Evolutionary conservation across 2,329 filamentous ascomycete genomes (phyloP).

Genomic region (Colletotrichum chlorophyti): DNA sequence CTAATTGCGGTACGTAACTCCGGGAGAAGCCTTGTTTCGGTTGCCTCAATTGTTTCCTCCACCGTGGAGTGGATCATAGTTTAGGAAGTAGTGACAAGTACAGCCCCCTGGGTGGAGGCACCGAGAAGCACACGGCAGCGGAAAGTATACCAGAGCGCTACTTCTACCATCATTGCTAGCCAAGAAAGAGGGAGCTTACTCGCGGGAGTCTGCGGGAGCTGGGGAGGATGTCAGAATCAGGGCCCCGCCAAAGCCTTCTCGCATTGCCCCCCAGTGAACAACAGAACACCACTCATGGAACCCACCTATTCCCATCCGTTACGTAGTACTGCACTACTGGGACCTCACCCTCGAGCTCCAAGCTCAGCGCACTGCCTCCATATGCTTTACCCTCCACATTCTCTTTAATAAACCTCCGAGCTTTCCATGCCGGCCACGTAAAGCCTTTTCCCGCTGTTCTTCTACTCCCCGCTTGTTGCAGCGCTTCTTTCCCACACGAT

Average conservation of each 20-base stretch:
- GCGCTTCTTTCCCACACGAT: not conserved
- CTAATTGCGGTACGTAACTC: not conserved
- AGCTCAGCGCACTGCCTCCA: slow-evolving; percentile 23
- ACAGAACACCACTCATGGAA: too few relatives aligned
- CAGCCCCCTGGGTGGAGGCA: too few relatives aligned
- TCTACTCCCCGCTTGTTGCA: not conserved
- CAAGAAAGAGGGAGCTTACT: too few relatives aligned
- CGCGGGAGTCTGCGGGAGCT: slow-evolving; percentile 3
- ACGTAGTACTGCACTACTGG: slow-evolving; percentile 20
- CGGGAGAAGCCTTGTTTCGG: too few relatives aligned
- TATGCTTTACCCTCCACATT: not conserved
- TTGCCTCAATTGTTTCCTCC: too few relatives aligned
- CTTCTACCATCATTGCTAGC: too few relatives aligned
- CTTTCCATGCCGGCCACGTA: slow-evolving; percentile 27
- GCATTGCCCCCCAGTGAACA: too few relatives aligned
- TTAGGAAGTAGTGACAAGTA: too few relatives aligned
- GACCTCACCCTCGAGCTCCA: slow-evolving; percentile 25
- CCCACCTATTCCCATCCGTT: too few relatives aligned
- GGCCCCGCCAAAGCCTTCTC: slow-evolving; percentile 24
- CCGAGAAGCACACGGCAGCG: too few relatives aligned
- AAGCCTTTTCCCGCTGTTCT: slow-evolving; percentile 4
- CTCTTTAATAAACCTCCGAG: slow-evolving; percentile 6
- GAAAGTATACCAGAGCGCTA: too few relatives aligned
- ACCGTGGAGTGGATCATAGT: too few relatives aligned
- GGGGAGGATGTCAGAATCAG: slow-evolving; percentile 24